A percentile compares a stretch with the other conserved stretches of the same genome.
Conservation (phyloP, 441 rosid genomes). For the Brassica hybrid region DNA sequence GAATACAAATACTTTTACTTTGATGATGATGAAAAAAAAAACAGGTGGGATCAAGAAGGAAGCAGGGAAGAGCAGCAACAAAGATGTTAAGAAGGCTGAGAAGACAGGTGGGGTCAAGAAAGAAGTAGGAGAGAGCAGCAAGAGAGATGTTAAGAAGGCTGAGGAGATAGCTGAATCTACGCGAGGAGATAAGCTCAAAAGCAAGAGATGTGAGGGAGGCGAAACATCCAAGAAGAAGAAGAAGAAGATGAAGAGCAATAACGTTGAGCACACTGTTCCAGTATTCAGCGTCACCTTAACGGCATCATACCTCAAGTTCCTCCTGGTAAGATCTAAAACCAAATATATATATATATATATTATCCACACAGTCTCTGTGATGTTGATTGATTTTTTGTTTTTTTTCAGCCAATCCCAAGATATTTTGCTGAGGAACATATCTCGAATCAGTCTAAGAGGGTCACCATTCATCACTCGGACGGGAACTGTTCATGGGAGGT, state of each 20-base stretch:
- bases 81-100: constrained; percentile 16
- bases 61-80: constrained; percentile 2
- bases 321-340: too few relatives aligned
- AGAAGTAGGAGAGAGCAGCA: constrained; percentile 5
- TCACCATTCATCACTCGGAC: background rate
- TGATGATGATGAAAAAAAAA: background rate
- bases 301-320: too few relatives aligned
- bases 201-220: background rate
- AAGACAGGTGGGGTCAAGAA: constrained; percentile 21
- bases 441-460: background rate
- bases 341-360: too few relatives aligned
- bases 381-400: background rate
- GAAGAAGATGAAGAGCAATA: background rate
- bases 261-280: background rate
- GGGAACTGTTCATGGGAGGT: constrained; percentile 28
- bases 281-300: background rate
- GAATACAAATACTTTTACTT: background rate
- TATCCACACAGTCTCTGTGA: background rate
- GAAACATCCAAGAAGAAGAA: constrained; percentile 3
- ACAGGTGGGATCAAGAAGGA: constrained; percentile 22
- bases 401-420: background rate
- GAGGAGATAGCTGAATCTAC: background rate
- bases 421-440: constrained; percentile 23
- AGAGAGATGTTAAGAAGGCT: constrained; percentile 20
- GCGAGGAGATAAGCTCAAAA: background rate